A percentile compares a stretch with the other conserved stretches of the same genome.
Evolutionary conservation across 2,329 filamentous ascomycete species (phyloP).

Genomic region (Pyrenochaeta sp.): DNA sequence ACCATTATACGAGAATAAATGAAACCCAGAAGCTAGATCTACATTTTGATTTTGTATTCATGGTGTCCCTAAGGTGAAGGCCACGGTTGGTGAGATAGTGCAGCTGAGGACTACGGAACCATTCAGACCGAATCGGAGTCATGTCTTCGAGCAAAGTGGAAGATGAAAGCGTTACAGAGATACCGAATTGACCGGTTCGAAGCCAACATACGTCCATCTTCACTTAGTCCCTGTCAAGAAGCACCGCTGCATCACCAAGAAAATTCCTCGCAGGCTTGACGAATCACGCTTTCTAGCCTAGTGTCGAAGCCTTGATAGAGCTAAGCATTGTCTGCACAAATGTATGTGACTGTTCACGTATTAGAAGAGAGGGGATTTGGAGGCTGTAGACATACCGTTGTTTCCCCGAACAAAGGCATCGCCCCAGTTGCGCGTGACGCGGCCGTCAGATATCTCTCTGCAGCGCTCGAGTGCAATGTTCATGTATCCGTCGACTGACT

Average conservation of each 20-base stretch:
- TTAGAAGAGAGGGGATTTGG: conserved; percentile 12
- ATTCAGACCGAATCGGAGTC: too few species aligned
- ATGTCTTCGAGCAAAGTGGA: too few species aligned
- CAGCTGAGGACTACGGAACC: too few species aligned
- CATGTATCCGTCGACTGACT: conserved; percentile 99
- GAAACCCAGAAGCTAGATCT: too few species aligned
- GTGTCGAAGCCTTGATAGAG: background rate
- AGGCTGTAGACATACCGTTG: conserved; percentile 70
- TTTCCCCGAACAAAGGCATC: conserved; percentile 97
- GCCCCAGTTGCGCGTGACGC: conserved; percentile 82
- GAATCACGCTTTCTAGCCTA: background rate
- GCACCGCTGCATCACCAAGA: conserved; percentile 1
- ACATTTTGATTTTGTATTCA: too few species aligned
- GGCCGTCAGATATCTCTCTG: conserved; percentile 87
- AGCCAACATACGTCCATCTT: too few species aligned
- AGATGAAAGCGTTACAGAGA: too few species aligned
- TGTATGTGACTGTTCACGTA: conserved; percentile 35
- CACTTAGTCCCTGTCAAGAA: too few species aligned
- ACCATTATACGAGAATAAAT: too few species aligned
- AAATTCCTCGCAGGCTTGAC: background rate
- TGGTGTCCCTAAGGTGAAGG: too few species aligned
- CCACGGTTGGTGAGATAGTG: too few species aligned
- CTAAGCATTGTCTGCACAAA: conserved; percentile 40
- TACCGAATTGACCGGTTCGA: too few species aligned
- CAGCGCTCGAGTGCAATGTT: conserved; percentile 98